These are phyloP conservation scores for Fraxinus baroniana DNA, from an alignment of 305 asterid genomes.

Conservation along the genomic window DNA sequence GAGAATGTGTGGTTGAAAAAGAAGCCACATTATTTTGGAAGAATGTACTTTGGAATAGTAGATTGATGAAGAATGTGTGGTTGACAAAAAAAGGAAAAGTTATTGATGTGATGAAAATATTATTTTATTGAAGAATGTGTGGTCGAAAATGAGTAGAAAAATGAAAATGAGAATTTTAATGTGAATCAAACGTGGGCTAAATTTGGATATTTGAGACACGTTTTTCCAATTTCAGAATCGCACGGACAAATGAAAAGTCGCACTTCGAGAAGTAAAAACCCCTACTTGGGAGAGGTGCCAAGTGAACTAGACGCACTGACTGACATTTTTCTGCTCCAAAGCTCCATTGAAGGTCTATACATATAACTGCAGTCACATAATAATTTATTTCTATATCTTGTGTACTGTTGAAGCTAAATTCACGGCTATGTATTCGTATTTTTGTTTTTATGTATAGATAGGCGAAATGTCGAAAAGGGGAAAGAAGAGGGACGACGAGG, in stretches of 20 bases:
- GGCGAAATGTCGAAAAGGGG: conserved; percentile 66
- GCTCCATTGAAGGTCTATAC: background rate
- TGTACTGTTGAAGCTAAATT: background rate
- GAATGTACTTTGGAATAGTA: too few relatives aligned
- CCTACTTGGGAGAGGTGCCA: background rate
- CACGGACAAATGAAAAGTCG: background rate
- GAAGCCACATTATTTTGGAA: too few relatives aligned
- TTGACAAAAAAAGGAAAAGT: too few relatives aligned
- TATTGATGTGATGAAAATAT: too few relatives aligned
- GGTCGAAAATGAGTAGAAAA: too few relatives aligned
- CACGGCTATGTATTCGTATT: background rate
- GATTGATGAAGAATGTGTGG: too few relatives aligned
- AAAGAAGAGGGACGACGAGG: conserved; percentile 64
- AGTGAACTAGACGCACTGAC: background rate
- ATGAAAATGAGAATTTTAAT: too few relatives aligned
- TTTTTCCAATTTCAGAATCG: background rate
- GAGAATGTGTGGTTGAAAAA: too few relatives aligned
- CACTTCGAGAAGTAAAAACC: background rate
- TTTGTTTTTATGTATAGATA: background rate
- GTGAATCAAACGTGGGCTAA: too few relatives aligned
- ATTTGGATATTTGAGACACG: too few relatives aligned
- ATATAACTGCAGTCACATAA: background rate
- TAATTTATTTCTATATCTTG: background rate
- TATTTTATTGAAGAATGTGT: too few relatives aligned
- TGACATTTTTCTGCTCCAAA: background rate